Percentiles rank a stretch among this genome's conserved stretches.
These are phyloP conservation scores for Byssothecium circinans DNA, from an alignment of 2,329 filamentous ascomycete genomes.

Conservation along the genomic window DNA sequence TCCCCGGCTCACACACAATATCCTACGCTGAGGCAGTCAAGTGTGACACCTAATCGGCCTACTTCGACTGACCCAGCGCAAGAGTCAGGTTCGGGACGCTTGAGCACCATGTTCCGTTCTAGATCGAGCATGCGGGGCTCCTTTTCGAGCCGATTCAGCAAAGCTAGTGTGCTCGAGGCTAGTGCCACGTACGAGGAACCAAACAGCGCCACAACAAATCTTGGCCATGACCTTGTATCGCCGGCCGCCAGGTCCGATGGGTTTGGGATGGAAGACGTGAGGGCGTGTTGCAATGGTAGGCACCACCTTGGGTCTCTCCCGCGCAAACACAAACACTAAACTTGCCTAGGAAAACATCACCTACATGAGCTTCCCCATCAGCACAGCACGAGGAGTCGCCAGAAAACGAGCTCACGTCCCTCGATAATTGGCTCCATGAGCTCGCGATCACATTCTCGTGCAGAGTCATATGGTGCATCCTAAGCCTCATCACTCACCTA, in stretches of 20 bases:
- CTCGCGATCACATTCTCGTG: slow-evolving; percentile 38
- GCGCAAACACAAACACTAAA: not conserved
- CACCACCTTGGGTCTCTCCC: slow-evolving; percentile 15
- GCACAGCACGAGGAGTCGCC: slow-evolving; percentile 36
- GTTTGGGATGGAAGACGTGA: slow-evolving; percentile 95
- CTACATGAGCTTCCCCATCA: slow-evolving; percentile 43
- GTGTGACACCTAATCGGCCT: slow-evolving; percentile 33
- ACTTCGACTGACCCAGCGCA: slow-evolving; percentile 40
- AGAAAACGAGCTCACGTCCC: slow-evolving; percentile 26
- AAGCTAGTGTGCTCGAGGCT: slow-evolving; percentile 38
- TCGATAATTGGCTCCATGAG: slow-evolving; percentile 37
- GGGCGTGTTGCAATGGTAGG: slow-evolving; percentile 96
- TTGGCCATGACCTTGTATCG: slow-evolving; percentile 75
- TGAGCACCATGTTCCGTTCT: slow-evolving; percentile 51
- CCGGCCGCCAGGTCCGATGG: slow-evolving; percentile 74
- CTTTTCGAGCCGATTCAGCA: slow-evolving; percentile 52
- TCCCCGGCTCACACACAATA: slow-evolving; percentile 44
- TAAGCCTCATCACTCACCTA: slow-evolving; percentile 18
- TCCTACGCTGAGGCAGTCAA: slow-evolving; percentile 51
- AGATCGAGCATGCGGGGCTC: slow-evolving; percentile 50
- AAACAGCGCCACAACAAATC: slow-evolving; percentile 73
- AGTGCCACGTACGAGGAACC: slow-evolving; percentile 57
- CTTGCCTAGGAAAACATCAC: slow-evolving; percentile 1
- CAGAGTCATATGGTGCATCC: slow-evolving; percentile 28
- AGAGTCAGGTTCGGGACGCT: slow-evolving; percentile 50